Evolutionary conservation across 345 rosid species (phyloP).

Genomic region (Viola odorata): DNA sequence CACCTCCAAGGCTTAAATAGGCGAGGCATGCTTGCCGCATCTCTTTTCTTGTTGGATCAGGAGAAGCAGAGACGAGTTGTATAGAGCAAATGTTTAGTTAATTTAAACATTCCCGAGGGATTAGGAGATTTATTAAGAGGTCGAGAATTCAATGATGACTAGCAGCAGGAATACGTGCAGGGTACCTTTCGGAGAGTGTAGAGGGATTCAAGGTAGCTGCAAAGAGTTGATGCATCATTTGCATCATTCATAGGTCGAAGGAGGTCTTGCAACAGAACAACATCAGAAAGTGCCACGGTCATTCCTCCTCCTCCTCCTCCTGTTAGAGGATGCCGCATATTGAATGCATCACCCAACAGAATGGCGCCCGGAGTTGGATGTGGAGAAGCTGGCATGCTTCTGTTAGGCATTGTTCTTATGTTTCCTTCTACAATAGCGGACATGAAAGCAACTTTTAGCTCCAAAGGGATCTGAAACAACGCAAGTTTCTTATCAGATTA

Average conservation of each 20-base stretch:
- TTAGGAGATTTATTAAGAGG: no score
- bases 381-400: no score
- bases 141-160: no score
- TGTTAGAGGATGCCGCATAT: constrained; percentile 4
- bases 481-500: no score
- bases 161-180: no score
- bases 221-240: neutral
- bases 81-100: no score
- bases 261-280: no score
- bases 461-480: neutral
- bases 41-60: neutral
- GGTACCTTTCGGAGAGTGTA: neutral
- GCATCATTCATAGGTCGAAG: no score
- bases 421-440: constrained; percentile 1
- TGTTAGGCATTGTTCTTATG: constrained; percentile 2
- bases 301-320: constrained; percentile 13
- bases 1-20: constrained; percentile 5
- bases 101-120: no score
- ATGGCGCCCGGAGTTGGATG: constrained; percentile 1
- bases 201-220: constrained; percentile 1
- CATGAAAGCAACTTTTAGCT: neutral
- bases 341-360: neutral
- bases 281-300: no score
- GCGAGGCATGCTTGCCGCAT: neutral
- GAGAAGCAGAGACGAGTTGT: neutral